Percentiles rank a stretch among this genome's conserved stretches.
These are phyloP conservation scores for Zancudomyces culisetae DNA, from an alignment of 371 early-diverging fungal genomes.

Conservation along the genomic window DNA sequence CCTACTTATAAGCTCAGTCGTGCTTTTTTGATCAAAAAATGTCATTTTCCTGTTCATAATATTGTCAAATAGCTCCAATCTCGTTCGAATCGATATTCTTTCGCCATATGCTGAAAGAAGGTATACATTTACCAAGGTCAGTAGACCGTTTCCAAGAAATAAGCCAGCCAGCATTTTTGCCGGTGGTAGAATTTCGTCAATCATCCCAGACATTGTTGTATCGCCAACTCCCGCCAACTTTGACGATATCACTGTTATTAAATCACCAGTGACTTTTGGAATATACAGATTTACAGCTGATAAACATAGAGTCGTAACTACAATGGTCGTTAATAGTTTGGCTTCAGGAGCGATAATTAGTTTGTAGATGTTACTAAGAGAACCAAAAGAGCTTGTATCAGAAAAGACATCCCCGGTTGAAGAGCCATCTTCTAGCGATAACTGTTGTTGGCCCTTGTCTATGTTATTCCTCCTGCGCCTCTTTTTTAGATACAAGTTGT, in stretches of 20 bases:
- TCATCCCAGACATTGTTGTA: conserved; percentile 5
- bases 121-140: conserved; percentile 52
- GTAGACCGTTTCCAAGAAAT: conserved; percentile 36
- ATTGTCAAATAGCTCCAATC: conserved; percentile 29
- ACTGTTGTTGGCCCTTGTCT: no score
- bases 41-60: conserved; percentile 46
- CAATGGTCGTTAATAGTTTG: conserved; percentile 29
- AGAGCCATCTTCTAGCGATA: no score
- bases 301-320: conserved; percentile 37
- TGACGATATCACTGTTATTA: conserved; percentile 42
- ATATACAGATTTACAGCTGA: conserved; percentile 45
- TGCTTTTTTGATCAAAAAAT: conserved; percentile 46
- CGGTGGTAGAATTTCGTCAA: conserved; percentile 9
- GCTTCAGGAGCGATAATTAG: conserved; percentile 36
- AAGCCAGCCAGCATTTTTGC: conserved; percentile 33
- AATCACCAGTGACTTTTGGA: conserved; percentile 50
- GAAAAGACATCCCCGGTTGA: no score
- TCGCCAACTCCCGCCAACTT: conserved; percentile 11
- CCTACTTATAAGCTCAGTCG: conserved; percentile 43
- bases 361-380: no score
- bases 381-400: no score
- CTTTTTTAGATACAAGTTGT: no score
- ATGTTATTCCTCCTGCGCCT: no score
- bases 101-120: conserved; percentile 56
- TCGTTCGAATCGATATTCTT: conserved; percentile 36